phyloP scores from a whole-genome alignment of 371 early-diverging fungal genomes.

The Choanephora cucurbitarum region DNA sequence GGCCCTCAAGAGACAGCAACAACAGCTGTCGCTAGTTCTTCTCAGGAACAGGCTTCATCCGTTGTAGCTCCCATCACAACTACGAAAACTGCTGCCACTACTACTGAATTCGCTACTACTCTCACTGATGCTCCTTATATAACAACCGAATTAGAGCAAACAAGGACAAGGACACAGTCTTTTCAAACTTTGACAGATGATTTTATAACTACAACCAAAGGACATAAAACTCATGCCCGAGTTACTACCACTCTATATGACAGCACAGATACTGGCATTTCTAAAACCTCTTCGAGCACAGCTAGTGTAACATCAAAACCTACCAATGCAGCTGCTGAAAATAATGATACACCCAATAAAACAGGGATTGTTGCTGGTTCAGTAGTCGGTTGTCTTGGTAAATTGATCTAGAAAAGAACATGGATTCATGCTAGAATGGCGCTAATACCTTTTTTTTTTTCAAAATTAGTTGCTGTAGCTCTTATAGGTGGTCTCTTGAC shows the following conservation, averaged over 20 bases:
- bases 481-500: conserved; percentile 22
- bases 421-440: background rate
- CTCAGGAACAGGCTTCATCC: background rate
- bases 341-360: conserved; percentile 3
- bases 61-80: background rate
- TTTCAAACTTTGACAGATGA: background rate
- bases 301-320: background rate
- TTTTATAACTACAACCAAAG: background rate
- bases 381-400: conserved; percentile 30
- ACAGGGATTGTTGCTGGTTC: conserved; percentile 27
- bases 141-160: background rate
- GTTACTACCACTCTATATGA: background rate
- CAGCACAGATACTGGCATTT: background rate
- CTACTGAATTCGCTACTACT: background rate
- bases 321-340: background rate
- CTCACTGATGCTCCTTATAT: background rate
- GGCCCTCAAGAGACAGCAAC: background rate
- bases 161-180: background rate
- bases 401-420: too few relatives aligned
- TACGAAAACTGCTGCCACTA: background rate
- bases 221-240: background rate
- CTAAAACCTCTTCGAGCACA: background rate
- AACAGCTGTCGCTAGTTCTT: background rate
- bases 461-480: conserved; percentile 20
- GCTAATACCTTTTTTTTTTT: too few relatives aligned